A percentile compares a stretch with the other conserved stretches of the same genome.
phyloP scores from a whole-genome alignment of 257 asterid species.

The Gardenia jasminoides region DNA sequence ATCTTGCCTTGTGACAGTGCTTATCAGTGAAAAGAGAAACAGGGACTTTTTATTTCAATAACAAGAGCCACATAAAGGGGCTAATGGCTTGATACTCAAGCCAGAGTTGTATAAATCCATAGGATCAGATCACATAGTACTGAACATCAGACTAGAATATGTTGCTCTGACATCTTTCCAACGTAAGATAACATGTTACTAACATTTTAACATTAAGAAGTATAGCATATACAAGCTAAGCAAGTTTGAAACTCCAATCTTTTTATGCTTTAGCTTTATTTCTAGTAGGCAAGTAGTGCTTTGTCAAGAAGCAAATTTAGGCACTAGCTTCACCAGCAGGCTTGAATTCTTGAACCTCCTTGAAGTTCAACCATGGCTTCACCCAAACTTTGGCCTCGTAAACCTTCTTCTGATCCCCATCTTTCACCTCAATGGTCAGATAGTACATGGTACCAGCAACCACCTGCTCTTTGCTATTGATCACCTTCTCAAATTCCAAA shows the following conservation, averaged over 20 bases:
- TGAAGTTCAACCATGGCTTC: conserved; percentile 81
- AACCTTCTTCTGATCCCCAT: conserved; percentile 57
- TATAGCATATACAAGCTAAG: background rate
- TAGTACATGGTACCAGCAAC: conserved; percentile 77
- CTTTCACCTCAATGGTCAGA: conserved; percentile 67
- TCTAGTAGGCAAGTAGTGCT: background rate
- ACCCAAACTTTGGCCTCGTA: conserved; percentile 96
- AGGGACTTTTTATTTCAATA: too few relatives aligned
- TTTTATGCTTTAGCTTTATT: conserved; percentile 10
- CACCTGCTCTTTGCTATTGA: conserved; percentile 72
- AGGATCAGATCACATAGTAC: background rate
- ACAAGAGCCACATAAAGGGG: background rate
- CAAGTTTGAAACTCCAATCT: background rate
- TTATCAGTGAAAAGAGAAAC: too few relatives aligned
- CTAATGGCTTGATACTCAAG: background rate
- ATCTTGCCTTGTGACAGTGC: too few relatives aligned
- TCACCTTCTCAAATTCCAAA: conserved; percentile 69
- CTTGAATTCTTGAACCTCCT: conserved; percentile 81
- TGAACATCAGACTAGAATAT: background rate
- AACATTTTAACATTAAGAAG: background rate
- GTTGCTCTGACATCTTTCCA: background rate
- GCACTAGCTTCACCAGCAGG: conserved; percentile 47
- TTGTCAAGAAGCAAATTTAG: conserved; percentile 13
- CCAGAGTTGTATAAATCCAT: background rate
- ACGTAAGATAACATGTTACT: background rate